phyloP scores from a whole-genome alignment of 805 yeast genomes.

The Lipomyces kockii region DNA sequence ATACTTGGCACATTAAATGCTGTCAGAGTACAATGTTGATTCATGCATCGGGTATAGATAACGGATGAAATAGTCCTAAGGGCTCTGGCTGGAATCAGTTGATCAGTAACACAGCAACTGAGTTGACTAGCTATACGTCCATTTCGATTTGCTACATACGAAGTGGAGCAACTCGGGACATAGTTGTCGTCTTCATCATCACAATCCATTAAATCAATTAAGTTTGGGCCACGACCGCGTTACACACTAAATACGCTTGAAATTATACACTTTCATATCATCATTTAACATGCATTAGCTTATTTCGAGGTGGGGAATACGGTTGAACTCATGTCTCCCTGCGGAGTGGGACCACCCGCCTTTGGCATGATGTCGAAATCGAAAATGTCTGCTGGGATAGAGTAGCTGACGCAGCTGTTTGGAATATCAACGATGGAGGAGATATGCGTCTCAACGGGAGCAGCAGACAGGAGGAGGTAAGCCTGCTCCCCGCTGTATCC shows the following conservation, averaged over 20 bases:
- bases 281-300: background rate
- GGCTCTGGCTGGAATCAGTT: too few species aligned
- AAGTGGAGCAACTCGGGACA: too few species aligned
- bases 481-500: constrained; percentile 60
- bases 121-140: too few species aligned
- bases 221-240: background rate
- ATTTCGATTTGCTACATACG: too few species aligned
- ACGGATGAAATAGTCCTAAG: too few species aligned
- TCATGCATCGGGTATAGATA: too few species aligned
- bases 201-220: background rate
- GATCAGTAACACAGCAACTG: too few species aligned
- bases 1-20: too few species aligned
- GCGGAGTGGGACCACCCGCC: constrained; percentile 34
- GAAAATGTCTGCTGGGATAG: constrained; percentile 58
- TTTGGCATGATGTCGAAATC: constrained; percentile 50
- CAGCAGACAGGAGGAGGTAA: constrained; percentile 52
- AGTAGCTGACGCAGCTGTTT: constrained; percentile 56
- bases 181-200: background rate
- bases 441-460: constrained; percentile 58
- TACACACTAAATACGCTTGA: background rate
- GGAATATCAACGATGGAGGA: constrained; percentile 60
- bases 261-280: background rate
- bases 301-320: background rate
- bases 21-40: too few species aligned
- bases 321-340: constrained; percentile 31